A percentile compares a stretch with the other conserved stretches of the same genome.
Conservation (phyloP, 1,284 basidiomycete species). For the Cutaneotrichosporon daszewskae region DNA sequence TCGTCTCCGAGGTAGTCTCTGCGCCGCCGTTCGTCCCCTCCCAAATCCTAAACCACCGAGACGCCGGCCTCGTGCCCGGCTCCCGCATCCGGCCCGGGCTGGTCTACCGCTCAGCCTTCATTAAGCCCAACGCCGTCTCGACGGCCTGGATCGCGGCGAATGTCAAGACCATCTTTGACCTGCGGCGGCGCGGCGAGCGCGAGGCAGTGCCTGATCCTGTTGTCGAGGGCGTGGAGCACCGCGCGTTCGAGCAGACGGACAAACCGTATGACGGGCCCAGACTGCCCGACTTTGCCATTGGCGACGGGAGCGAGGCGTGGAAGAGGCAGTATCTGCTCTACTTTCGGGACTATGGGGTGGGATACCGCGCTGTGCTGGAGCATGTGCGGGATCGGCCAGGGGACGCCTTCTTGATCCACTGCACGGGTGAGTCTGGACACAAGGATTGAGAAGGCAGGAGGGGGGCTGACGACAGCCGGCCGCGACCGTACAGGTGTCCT, state of each 20-base stretch:
- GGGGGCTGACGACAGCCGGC: too few relatives aligned
- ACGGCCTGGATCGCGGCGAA: conserved; percentile 6
- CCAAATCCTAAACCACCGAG: conserved; percentile 15
- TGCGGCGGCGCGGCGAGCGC: conserved; percentile 9
- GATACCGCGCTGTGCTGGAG: conserved; percentile 9
- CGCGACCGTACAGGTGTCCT: conserved; percentile 16
- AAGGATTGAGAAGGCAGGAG: too few relatives aligned
- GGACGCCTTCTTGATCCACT: conserved; percentile 15
- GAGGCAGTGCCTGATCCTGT: conserved; percentile 5
- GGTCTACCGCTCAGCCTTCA: conserved; percentile 8
- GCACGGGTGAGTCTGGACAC: too few relatives aligned
- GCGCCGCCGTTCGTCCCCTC: conserved; percentile 11
- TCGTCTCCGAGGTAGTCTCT: too few relatives aligned
- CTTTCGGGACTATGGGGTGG: conserved; percentile 1
- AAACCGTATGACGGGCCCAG: too few relatives aligned
- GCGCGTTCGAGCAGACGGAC: conserved; percentile 2
- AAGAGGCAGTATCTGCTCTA: conserved; percentile 5
- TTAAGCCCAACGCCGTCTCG: conserved; percentile 1
- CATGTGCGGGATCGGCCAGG: conserved; percentile 7
- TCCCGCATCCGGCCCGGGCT: conserved; percentile 1
- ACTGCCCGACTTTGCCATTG: conserved; percentile 6
- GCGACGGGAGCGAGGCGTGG: conserved; percentile 12
- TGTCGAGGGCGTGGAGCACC: conserved; percentile 2
- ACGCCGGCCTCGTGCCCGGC: conserved; percentile 10
- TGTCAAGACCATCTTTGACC: conserved; percentile 10